A percentile compares a stretch with the other conserved stretches of the same genome.
These are phyloP conservation scores for Aspergillus ochraceoroseus DNA, from an alignment of 2,329 filamentous ascomycete species.

Conservation along the genomic window DNA sequence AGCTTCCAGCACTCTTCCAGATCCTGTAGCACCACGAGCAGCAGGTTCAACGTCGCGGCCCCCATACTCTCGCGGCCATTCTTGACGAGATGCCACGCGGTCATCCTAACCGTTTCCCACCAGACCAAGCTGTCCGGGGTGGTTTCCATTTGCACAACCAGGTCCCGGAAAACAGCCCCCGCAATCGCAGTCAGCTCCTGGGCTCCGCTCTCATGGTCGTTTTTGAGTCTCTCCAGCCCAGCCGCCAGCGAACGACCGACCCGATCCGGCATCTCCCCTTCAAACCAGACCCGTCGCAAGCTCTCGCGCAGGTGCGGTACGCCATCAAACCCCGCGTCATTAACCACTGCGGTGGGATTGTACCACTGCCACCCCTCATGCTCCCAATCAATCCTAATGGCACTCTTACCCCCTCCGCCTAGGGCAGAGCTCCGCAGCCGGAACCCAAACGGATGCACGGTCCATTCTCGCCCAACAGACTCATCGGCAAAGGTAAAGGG, in stretches of 20 bases:
- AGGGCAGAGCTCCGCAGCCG: conserved; percentile 37
- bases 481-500: conserved; percentile 55
- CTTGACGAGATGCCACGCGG: conserved; percentile 61
- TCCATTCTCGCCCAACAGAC: conserved; percentile 55
- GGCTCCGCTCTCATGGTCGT: conserved; percentile 57
- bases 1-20: conserved; percentile 23
- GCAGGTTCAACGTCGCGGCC: conserved; percentile 50
- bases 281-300: conserved; percentile 56
- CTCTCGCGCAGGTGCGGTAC: conserved; percentile 58
- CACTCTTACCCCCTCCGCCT: conserved; percentile 38
- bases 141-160: conserved; percentile 32
- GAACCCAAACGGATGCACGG: conserved; percentile 58
- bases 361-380: conserved; percentile 57
- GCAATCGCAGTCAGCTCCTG: conserved; percentile 55
- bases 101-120: conserved; percentile 55
- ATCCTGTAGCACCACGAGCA: conserved; percentile 25
- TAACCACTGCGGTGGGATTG: conserved; percentile 49
- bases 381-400: conserved; percentile 58
- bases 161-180: conserved; percentile 47
- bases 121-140: conserved; percentile 36
- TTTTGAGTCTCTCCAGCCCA: conserved; percentile 49
- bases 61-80: conserved; percentile 64
- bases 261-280: conserved; percentile 46
- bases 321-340: conserved; percentile 46
- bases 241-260: conserved; percentile 46